phyloP scores from a whole-genome alignment of 768 basidiomycete genomes.

The Naganishia friedmannii region DNA sequence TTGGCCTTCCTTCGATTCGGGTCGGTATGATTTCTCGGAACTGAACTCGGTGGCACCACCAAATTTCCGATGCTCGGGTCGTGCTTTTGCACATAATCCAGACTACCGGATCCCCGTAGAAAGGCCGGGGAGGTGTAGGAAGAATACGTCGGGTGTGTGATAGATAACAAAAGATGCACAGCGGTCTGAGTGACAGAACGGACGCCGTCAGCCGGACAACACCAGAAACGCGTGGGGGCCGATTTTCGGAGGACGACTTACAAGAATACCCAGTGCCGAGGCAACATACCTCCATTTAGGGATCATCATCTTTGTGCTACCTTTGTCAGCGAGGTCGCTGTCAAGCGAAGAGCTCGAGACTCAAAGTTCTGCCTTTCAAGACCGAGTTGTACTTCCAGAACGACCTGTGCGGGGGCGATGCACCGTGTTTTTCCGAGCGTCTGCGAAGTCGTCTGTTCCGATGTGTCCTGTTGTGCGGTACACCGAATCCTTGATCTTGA shows the following conservation, averaged over 20 bases:
- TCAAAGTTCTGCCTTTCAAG: background rate
- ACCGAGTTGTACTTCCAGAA: background rate
- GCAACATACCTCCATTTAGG: conserved; percentile 48
- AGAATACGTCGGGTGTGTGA: conserved; percentile 49
- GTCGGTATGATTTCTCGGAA: conserved; percentile 29
- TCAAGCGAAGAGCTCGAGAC: background rate
- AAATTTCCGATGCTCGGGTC: conserved; percentile 11
- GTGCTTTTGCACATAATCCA: conserved; percentile 17
- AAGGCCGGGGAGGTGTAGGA: conserved; percentile 37
- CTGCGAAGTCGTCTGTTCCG: background rate
- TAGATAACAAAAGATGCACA: conserved; percentile 46
- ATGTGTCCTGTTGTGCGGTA: background rate
- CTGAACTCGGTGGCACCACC: conserved; percentile 17
- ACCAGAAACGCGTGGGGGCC: too few relatives aligned
- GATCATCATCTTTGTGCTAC: conserved; percentile 43
- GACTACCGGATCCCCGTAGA: conserved; percentile 18
- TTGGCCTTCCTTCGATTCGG: conserved; percentile 61
- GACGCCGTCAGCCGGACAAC: background rate
- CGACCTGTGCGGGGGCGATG: background rate
- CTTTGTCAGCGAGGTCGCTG: background rate
- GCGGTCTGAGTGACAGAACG: conserved; percentile 35
- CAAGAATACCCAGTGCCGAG: conserved; percentile 41
- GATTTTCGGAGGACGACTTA: conserved; percentile 25
- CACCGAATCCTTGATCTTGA: background rate
- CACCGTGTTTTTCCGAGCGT: background rate